Conservation (phyloP, 164 flowering plant species). For the Dillenia turbinata region DNA sequence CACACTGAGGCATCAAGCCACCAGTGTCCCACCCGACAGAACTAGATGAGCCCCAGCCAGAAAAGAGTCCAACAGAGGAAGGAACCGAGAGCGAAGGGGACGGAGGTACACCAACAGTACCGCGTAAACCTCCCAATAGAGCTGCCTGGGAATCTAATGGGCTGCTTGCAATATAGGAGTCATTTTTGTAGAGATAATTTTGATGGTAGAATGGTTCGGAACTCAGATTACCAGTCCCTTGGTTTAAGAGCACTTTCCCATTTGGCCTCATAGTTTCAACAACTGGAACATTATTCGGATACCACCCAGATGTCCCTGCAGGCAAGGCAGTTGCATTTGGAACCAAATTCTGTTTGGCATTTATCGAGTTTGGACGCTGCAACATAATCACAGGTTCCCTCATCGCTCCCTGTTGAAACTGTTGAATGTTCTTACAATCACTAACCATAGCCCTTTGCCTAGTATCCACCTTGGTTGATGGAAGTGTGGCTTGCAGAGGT, state of each 20-base stretch:
- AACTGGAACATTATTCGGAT: conserved; percentile 23
- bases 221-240: conserved; percentile 20
- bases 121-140: conserved; percentile 25
- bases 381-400: conserved; percentile 76
- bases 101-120: conserved; percentile 25
- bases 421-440: conserved; percentile 40
- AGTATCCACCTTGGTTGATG: conserved; percentile 36
- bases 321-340: conserved; percentile 37
- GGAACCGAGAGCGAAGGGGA: conserved; percentile 34
- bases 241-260: conserved; percentile 24
- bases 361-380: conserved; percentile 66
- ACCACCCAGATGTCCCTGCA: conserved; percentile 42
- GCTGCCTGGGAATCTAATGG: conserved; percentile 25
- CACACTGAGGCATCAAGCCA: conserved; percentile 43
- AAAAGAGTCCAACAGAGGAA: conserved; percentile 67
- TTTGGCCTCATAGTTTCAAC: conserved; percentile 37
- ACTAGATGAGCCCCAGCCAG: conserved; percentile 49
- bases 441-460: conserved; percentile 34
- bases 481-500: conserved; percentile 37
- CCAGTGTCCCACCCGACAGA: conserved; percentile 67
- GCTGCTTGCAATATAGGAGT: conserved; percentile 14
- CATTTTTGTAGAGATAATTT: conserved; percentile 23
- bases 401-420: conserved; percentile 31
- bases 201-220: conserved; percentile 43
- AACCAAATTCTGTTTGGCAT: conserved; percentile 27